Evolutionary conservation across 2,329 filamentous ascomycete species (phyloP), one percentile per base, ranked within the genome.

Genomic region (Xylaria sp.): DNA sequence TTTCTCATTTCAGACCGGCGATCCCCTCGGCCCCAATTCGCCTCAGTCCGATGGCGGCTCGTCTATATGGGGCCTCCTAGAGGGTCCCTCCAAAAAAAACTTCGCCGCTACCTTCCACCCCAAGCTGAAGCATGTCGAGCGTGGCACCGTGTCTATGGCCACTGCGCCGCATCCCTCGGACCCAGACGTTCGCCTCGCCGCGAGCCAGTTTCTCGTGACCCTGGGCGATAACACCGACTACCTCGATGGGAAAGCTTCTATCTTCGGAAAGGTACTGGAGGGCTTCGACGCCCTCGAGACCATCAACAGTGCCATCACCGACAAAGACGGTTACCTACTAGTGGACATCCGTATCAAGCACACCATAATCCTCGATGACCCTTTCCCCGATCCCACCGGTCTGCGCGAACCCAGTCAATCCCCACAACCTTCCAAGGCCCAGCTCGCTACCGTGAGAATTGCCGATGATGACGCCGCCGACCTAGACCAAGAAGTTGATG

Each of bases 131-230:
- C 96, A 99, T 80, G 82, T 88, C 48, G 93, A 97, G 79, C 90
- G 92, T 73, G 95, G 95, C 63, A 98, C 93, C 14, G 94, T 99
- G 69, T 98, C 94, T 82, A 97, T 98, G 93, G 96, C 95, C n/a
- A 98, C 95, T 0, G 93, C 90, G 19, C 91, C 92, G 0, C 89
- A 91, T 9, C 83, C 90, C 3, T 86, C 87, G 17, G 92, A 98
- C 76, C 91, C 93, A 2, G 94, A 98, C 74, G 89, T 90, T 67
- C 89, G 94, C 36, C 83, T 97, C 53, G 94, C 94, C 0, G 94
- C 88, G 6, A 97, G 94, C 74, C 95, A 99, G 79, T 99, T 99
- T 79, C 90, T 98, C 75, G 89, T 99, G 69, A 98, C 95, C 0
- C 85, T 98, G 3, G 94, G 93, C 45, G 93, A 97, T 71, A 90